Conservation (phyloP, 192 early-diverging fungal species). For the Rhizophagus sp. region DNA sequence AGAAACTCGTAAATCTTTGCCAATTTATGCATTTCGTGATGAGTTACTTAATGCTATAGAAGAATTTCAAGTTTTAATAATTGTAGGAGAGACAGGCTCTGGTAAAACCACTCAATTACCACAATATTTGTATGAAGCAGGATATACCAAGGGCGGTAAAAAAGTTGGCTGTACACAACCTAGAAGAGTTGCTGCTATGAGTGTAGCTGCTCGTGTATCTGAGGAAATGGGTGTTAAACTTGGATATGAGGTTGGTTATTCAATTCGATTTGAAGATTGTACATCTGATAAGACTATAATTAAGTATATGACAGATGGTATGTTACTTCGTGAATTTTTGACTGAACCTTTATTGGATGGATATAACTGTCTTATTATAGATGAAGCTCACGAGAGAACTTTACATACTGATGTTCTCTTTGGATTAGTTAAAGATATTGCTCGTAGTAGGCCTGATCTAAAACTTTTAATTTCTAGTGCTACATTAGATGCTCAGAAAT, state of each 20-base stretch:
- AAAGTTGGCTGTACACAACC: conserved; percentile 98
- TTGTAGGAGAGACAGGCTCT: conserved; percentile 97
- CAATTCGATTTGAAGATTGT: conserved; percentile 98
- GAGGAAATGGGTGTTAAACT: conserved; percentile 96
- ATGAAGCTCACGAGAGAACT: conserved; percentile 98
- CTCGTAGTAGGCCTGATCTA: conserved; percentile 89
- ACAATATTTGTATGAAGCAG: conserved; percentile 95
- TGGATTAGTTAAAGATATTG: conserved; percentile 96
- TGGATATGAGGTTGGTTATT: conserved; percentile 88
- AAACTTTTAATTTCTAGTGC: conserved; percentile 96
- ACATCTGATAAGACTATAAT: conserved; percentile 92
- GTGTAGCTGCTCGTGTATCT: conserved; percentile 94
- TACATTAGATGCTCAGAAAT: conserved; percentile 97
- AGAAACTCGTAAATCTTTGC: conserved; percentile 82
- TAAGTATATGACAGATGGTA: conserved; percentile 99
- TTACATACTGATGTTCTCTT: conserved; percentile 96
- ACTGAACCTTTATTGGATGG: conserved; percentile 90
- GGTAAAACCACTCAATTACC: conserved; percentile 99
- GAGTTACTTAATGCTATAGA: conserved; percentile 82
- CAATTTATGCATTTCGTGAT: conserved; percentile 88
- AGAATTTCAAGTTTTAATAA: conserved; percentile 84
- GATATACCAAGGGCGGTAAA: conserved; percentile 85
- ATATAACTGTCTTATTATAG: conserved; percentile 95
- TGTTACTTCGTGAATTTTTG: conserved; percentile 96
- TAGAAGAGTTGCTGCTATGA: conserved; percentile 97